phyloP scores from a whole-genome alignment of 345 rosid genomes.

The Salix brachista region DNA sequence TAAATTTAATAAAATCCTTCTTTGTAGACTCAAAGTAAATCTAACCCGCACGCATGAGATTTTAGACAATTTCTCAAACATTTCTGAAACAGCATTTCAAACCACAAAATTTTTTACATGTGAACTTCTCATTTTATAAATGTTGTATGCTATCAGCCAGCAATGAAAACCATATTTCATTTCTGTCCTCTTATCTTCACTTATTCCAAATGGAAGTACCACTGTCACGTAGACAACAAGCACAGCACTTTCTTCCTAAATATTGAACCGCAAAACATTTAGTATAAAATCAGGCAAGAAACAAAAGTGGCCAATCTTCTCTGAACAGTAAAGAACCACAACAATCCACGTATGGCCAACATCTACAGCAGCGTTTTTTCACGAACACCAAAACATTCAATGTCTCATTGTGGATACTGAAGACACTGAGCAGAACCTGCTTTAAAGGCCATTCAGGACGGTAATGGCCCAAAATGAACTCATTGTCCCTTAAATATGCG shows the following conservation, averaged over 20 bases:
- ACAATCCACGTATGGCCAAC: slow-evolving; percentile 1
- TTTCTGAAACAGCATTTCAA: background rate
- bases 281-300: background rate
- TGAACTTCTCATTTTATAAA: background rate
- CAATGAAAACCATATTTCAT: background rate
- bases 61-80: background rate
- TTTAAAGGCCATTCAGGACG: slow-evolving; percentile 92
- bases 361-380: background rate
- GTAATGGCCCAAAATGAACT: slow-evolving; percentile 78
- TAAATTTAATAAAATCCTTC: background rate
- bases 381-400: slow-evolving; percentile 40
- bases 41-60: background rate
- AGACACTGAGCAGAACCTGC: slow-evolving; percentile 76
- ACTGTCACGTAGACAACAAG: background rate
- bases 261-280: too few relatives aligned
- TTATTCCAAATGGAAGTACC: background rate
- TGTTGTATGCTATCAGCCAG: background rate
- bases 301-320: background rate
- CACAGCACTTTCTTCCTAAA: background rate
- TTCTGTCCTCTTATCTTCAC: background rate
- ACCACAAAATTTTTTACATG: background rate
- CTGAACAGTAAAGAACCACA: background rate
- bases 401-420: slow-evolving; percentile 85
- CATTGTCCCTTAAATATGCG: slow-evolving; percentile 79
- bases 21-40: background rate